Conservation (phyloP, 345 rosid genomes). For the Firmiana major region DNA sequence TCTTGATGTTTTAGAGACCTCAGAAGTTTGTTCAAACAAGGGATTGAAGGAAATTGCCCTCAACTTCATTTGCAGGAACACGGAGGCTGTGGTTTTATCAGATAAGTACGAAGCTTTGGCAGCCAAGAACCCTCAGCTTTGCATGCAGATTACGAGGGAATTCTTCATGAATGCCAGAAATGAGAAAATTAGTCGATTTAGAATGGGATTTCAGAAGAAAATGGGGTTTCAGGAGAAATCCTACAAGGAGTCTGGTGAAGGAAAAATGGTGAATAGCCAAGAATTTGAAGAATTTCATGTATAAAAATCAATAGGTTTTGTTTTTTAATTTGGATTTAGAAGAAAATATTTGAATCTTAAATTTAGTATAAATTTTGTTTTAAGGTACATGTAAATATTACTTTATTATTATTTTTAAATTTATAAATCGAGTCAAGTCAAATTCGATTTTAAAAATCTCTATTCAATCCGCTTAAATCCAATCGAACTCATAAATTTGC, state of each 20-base stretch:
- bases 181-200: constrained; percentile 8
- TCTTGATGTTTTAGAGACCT: constrained; percentile 66
- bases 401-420: no score
- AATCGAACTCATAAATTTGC: no score
- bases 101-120: constrained; percentile 58
- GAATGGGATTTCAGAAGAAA: not conserved
- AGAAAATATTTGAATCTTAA: not conserved
- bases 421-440: no score
- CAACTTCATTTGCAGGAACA: constrained; percentile 50
- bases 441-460: no score
- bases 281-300: not conserved
- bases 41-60: constrained; percentile 47
- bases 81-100: constrained; percentile 58
- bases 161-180: constrained; percentile 35
- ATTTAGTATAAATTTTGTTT: not conserved
- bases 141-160: constrained; percentile 45
- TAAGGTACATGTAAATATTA: no score
- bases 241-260: not conserved
- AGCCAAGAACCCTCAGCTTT: constrained; percentile 37
- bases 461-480: no score
- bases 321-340: not conserved
- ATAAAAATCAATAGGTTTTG: not conserved
- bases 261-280: not conserved
- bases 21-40: constrained; percentile 55
- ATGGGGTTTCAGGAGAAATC: not conserved